Evolutionary conservation across 805 yeast species (phyloP).

Genomic region (Monosporozyma servazzii): DNA sequence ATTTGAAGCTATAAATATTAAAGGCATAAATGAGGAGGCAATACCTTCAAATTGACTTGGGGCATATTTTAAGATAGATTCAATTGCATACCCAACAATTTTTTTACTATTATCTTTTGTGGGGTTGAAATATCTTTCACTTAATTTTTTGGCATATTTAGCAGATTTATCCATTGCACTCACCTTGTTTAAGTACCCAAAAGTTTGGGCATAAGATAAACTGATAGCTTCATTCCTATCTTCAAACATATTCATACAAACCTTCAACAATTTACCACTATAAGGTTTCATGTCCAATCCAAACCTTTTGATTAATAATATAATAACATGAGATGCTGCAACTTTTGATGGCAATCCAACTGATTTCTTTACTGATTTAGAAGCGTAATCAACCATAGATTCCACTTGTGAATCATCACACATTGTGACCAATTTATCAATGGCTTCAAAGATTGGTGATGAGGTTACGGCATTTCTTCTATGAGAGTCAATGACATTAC

Average conservation of each 20-base stretch:
- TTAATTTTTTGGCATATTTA: conserved; percentile 44
- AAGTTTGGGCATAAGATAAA: conserved; percentile 66
- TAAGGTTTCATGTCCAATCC: conserved; percentile 36
- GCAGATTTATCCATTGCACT: conserved; percentile 44
- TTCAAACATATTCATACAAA: conserved; percentile 48
- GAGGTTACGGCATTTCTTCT: conserved; percentile 62
- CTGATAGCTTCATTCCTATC: conserved; percentile 69
- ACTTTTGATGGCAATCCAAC: conserved; percentile 90
- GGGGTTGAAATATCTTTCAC: conserved; percentile 47
- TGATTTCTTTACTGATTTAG: conserved; percentile 50
- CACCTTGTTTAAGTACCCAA: conserved; percentile 68
- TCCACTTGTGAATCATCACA: conserved; percentile 36
- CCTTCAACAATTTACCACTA: conserved; percentile 54
- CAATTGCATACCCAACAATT: conserved; percentile 53
- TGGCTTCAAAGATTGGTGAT: conserved; percentile 84
- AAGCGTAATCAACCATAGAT: conserved; percentile 41
- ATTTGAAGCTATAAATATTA: conserved; percentile 69
- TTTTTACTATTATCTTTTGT: conserved; percentile 36
- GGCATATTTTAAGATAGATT: conserved; percentile 58
- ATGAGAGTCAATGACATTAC: conserved; percentile 66
- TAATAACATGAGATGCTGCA: conserved; percentile 68
- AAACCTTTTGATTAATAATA: conserved; percentile 52
- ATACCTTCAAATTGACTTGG: conserved; percentile 56
- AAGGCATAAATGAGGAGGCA: conserved; percentile 60
- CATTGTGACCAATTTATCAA: conserved; percentile 62